phyloP scores from a whole-genome alignment of 306 rosid species.

The Prunus kanzakura region DNA sequence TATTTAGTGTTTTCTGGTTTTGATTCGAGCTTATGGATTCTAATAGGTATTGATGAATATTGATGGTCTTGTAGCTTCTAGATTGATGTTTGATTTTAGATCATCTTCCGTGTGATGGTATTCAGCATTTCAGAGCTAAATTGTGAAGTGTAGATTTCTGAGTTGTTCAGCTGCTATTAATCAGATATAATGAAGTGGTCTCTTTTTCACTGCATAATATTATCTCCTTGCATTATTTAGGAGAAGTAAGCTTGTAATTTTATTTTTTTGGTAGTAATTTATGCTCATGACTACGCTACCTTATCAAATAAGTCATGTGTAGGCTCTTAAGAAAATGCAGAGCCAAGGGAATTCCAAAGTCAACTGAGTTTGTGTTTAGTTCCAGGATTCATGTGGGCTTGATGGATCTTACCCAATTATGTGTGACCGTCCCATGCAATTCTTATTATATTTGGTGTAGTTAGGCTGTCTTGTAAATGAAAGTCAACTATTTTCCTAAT shows the following conservation, averaged over 20 bases:
- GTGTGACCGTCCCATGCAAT: conserved; percentile 7
- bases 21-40: conserved; percentile 33
- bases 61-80: conserved; percentile 3
- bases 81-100: conserved; percentile 10
- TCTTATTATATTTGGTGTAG: conserved; percentile 25
- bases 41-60: conserved; percentile 23
- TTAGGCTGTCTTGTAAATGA: conserved; percentile 38
- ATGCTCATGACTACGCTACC: conserved; percentile 21
- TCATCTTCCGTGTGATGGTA: background rate
- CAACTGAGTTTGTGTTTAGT: conserved; percentile 38
- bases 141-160: conserved; percentile 18
- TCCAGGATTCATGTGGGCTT: conserved; percentile 27
- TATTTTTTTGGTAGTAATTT: conserved; percentile 2
- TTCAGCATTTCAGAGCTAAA: conserved; percentile 12
- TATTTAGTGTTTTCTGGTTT: conserved; percentile 15
- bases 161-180: conserved; percentile 22
- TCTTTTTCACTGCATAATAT: conserved; percentile 17
- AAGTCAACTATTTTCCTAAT: conserved; percentile 29
- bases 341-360: conserved; percentile 33
- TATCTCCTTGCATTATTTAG: conserved; percentile 24
- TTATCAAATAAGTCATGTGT: conserved; percentile 19
- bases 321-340: conserved; percentile 20
- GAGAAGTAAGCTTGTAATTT: conserved; percentile 1
- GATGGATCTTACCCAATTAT: conserved; percentile 24
- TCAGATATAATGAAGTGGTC: conserved; percentile 6